These are phyloP conservation scores for Panaeolus cyanescens DNA, from an alignment of 768 basidiomycete genomes.

Conservation along the genomic window DNA sequence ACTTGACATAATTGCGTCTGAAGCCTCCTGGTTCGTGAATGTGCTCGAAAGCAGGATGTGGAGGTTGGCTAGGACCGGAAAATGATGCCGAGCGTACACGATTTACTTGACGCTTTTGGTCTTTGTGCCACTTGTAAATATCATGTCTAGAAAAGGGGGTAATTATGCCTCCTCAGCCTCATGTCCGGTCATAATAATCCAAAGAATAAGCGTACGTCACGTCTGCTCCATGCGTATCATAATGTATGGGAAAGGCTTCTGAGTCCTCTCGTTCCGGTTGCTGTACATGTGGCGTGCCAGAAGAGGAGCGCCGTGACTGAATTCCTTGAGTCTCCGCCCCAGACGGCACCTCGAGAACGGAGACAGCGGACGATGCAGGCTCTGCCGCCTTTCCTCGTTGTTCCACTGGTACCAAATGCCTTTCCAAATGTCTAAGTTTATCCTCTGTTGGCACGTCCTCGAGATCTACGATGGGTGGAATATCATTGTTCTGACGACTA, in stretches of 20 bases:
- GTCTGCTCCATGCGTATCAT: constrained; percentile 85
- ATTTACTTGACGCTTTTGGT: constrained; percentile 59
- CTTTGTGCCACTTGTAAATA: constrained; percentile 94
- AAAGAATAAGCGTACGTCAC: constrained; percentile 71
- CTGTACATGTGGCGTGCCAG: constrained; percentile 10
- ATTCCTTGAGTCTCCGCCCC: constrained; percentile 20
- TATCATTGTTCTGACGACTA: constrained; percentile 24
- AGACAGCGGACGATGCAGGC: constrained; percentile 26
- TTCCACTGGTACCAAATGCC: constrained; percentile 78
- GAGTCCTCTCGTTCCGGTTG: constrained; percentile 45
- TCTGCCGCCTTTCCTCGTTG: constrained; percentile 48
- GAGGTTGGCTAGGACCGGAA: constrained; percentile 52
- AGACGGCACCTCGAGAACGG: constrained; percentile 30
- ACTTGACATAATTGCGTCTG: constrained; percentile 81
- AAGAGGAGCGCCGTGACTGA: constrained; percentile 25
- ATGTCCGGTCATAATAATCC: neutral
- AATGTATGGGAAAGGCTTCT: constrained; percentile 86
- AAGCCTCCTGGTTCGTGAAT: constrained; percentile 97
- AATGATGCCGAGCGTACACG: constrained; percentile 75
- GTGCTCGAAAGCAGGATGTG: constrained; percentile 84
- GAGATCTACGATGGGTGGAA: constrained; percentile 38
- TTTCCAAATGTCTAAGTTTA: constrained; percentile 77
- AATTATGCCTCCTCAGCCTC: neutral
- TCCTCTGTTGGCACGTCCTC: constrained; percentile 79
- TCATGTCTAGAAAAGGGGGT: constrained; percentile 59